Base-by-base conservation (phyloP, 2,329 filamentous ascomycete genomes). In the Escovopsis sp. region DNA sequence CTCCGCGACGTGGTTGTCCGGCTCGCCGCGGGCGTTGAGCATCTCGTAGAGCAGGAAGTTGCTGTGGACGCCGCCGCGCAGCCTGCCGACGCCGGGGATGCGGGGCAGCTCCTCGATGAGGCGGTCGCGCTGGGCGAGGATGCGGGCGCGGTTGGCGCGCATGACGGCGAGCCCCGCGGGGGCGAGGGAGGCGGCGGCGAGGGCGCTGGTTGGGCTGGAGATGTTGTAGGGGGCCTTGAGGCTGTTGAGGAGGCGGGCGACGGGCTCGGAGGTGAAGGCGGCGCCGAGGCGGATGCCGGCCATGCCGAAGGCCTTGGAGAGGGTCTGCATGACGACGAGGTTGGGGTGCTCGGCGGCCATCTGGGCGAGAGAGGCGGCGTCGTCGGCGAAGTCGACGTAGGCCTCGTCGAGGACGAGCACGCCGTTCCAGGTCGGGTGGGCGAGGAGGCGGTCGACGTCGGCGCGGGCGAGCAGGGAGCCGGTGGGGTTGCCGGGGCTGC, bases 171-270 rank as follows among this genome's bases (percentile, higher is more conserved):
- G 61, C 26, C 88, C 88, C 15, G 3, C 4, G 0, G 69, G 64
- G 1, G 74, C 70, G 34, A 96, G 66, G 4, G 85, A 88, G 19
- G 80, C 75, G 33, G 70, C 73, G 1, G 88, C 91, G 15, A 98
- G 70, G 33, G 81, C 78, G 53, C 81, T 87, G 1, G 89, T 95
- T 0, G 86, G 86, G 53, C 80, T 89, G 4, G 86, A 82, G 53
- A 98, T 80, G 63, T 95, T 96, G 67, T 98, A 98, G 0, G 91
- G 91, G 0, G 91, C 89, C 65, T 96, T 96, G 55, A 98, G 71
- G 58, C 73, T 87, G 66, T 98, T 98, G 43, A 98, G 71, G 11
- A 98, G 68, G 12, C 66, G 63, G 2, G 89, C 87, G 48, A 98
- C 80, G 6, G 77, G 71, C 0, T 78, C 70, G 9, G 78, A 75